Percentiles rank a stretch among this genome's conserved stretches.
Conservation (phyloP, 208 protist species). For the Porcisia hertigi region DNA sequence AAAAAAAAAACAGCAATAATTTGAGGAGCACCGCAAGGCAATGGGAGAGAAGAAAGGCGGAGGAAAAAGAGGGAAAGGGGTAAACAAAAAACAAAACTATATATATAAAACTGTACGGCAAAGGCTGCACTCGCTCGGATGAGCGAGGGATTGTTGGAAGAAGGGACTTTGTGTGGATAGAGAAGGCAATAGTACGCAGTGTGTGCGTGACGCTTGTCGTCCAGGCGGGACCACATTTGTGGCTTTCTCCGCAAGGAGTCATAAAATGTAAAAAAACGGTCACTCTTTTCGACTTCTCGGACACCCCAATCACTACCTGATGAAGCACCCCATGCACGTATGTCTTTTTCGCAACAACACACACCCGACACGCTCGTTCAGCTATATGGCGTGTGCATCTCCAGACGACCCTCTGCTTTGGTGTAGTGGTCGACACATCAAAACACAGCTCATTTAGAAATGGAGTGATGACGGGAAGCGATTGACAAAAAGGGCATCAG, state of each 20-base stretch:
- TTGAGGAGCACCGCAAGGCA: too few relatives aligned
- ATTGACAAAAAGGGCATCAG: background rate
- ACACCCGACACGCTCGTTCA: background rate
- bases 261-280: constrained; percentile 3
- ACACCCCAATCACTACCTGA: background rate
- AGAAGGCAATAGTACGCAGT: constrained; percentile 7
- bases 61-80: background rate
- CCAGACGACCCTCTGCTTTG: background rate
- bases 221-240: constrained; percentile 7
- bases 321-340: background rate
- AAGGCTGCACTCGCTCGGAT: background rate
- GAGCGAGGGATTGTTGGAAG: background rate
- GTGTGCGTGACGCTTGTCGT: background rate
- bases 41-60: too few relatives aligned
- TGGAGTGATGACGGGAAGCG: background rate
- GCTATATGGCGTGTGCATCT: too few relatives aligned
- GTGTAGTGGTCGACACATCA: too few relatives aligned
- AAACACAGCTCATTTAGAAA: background rate
- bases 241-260: constrained; percentile 16
- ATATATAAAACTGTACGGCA: background rate
- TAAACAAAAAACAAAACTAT: too few relatives aligned
- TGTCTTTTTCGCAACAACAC: too few relatives aligned
- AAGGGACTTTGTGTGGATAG: background rate
- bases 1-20: background rate
- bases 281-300: constrained; percentile 6